Evolutionary conservation across 768 basidiomycete genomes (phyloP).

Genomic region (Hemileccinum rubropunctum): DNA sequence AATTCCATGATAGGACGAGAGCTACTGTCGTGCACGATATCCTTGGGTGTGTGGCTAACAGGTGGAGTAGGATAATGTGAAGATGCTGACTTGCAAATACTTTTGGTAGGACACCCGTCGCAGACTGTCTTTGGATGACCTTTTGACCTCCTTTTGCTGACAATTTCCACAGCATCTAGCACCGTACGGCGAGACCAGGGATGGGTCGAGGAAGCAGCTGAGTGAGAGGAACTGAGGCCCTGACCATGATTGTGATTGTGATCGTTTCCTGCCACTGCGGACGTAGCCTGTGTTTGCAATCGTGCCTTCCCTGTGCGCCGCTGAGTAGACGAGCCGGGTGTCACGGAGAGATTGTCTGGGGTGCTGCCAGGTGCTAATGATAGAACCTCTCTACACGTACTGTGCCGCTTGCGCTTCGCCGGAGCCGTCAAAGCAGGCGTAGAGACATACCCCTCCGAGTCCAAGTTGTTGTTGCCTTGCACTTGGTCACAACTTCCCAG

Average conservation of each 20-base stretch:
- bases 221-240: neutral
- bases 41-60: neutral
- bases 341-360: neutral
- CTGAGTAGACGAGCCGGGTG: neutral
- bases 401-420: conserved; percentile 2
- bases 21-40: neutral
- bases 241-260: neutral
- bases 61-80: conserved; percentile 9
- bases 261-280: neutral
- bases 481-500: neutral
- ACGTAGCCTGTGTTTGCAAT: neutral
- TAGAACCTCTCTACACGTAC: neutral
- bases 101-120: neutral
- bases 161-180: conserved; percentile 21
- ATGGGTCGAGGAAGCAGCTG: neutral
- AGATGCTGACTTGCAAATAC: neutral
- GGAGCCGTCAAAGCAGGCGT: neutral
- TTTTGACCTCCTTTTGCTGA: neutral
- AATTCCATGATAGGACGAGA: neutral
- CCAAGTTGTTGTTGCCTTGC: neutral
- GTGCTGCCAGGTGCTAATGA: neutral
- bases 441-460: neutral
- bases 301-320: neutral
- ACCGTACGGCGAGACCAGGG: conserved; percentile 4
- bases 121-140: neutral